Evolutionary conservation across 345 rosid species (phyloP).

Genomic region (Brassica carinata): DNA sequence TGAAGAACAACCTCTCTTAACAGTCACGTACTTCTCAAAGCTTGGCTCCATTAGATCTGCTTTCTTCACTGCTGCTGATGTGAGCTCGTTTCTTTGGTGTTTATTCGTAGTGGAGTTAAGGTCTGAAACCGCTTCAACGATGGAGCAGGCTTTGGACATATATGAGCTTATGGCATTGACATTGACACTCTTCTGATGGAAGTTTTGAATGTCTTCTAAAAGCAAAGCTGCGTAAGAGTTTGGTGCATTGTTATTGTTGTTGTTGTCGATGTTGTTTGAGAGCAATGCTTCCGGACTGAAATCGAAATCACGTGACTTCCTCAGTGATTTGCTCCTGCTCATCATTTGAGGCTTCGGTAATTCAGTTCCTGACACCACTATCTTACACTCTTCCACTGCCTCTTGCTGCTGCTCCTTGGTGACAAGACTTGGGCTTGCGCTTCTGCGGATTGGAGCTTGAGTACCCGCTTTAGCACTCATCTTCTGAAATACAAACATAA

Average conservation of each 20-base stretch:
- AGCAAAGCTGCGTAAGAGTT: conserved; percentile 71
- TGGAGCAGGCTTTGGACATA: conserved; percentile 73
- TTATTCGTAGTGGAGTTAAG: conserved; percentile 69
- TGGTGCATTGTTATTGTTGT: conserved; percentile 48
- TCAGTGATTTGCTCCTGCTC: conserved; percentile 72
- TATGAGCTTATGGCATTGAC: conserved; percentile 48
- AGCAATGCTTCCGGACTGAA: conserved; percentile 57
- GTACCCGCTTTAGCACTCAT: conserved; percentile 22
- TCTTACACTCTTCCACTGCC: conserved; percentile 43
- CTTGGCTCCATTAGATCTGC: conserved; percentile 84
- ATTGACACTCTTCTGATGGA: conserved; percentile 65
- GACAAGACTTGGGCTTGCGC: conserved; percentile 33
- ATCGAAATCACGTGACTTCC: conserved; percentile 73
- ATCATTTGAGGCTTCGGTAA: conserved; percentile 51
- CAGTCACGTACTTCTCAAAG: conserved; percentile 82
- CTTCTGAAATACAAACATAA: conserved; percentile 41
- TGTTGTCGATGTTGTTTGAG: conserved; percentile 46
- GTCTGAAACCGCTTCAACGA: conserved; percentile 81
- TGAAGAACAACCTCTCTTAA: conserved; percentile 58
- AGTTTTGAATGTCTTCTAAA: conserved; percentile 90
- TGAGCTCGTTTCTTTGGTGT: conserved; percentile 40
- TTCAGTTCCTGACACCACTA: conserved; percentile 39
- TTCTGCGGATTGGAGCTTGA: conserved; percentile 40
- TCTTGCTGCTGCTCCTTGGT: conserved; percentile 42
- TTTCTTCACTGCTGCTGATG: conserved; percentile 41